Evolutionary conservation across 2,329 filamentous ascomycete genomes (phyloP).

Genomic region (Hymenoscyphus fraxineus): DNA sequence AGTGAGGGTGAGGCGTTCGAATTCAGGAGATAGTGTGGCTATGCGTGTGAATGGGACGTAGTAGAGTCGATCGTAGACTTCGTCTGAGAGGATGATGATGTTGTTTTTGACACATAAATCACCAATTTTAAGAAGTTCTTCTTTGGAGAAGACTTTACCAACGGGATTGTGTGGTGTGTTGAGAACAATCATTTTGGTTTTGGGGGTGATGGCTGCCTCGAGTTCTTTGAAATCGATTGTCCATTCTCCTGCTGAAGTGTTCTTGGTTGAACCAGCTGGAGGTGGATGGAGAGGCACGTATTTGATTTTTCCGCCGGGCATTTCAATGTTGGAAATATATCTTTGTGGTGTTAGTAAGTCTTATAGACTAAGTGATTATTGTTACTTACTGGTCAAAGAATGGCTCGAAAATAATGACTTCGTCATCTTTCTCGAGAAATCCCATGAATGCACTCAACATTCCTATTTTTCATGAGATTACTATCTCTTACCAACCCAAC

Average conservation of each 20-base stretch:
- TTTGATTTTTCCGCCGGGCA: constrained; percentile 91
- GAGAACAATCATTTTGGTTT: constrained; percentile 94
- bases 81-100: constrained; percentile 87
- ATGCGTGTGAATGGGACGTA: constrained; percentile 94
- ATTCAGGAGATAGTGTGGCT: constrained; percentile 83
- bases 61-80: constrained; percentile 92
- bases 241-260: constrained; percentile 86
- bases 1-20: constrained; percentile 83
- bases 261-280: constrained; percentile 70
- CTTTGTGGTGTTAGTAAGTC: constrained; percentile 34
- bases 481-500: neutral
- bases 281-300: constrained; percentile 96
- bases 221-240: constrained; percentile 79
- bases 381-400: constrained; percentile 85
- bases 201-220: constrained; percentile 73
- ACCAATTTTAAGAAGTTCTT: constrained; percentile 80
- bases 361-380: neutral
- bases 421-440: constrained; percentile 89
- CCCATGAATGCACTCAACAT: constrained; percentile 98
- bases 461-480: constrained; percentile 41
- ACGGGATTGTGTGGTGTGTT: constrained; percentile 90
- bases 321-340: constrained; percentile 97
- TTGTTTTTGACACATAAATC: constrained; percentile 88
- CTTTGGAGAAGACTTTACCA: constrained; percentile 86
- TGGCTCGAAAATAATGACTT: constrained; percentile 96